Evolutionary conservation across 441 rosid genomes (phyloP).

Genomic region (Pelargonium citronellum): DNA sequence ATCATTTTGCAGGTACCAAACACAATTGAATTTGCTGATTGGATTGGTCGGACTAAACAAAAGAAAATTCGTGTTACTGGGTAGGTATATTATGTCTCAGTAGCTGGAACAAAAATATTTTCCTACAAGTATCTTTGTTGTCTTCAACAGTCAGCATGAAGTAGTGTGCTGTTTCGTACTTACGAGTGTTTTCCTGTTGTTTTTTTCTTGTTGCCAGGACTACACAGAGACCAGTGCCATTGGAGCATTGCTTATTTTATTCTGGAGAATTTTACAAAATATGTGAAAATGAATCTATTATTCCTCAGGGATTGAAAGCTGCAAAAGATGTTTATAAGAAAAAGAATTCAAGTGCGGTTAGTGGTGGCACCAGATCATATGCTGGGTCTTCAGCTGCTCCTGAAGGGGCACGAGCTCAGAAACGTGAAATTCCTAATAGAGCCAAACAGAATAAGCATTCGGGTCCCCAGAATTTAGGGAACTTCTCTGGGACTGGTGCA

Average conservation of each 20-base stretch:
- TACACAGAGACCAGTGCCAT: conserved; percentile 87
- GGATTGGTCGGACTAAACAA: conserved; percentile 97
- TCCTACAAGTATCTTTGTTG: background rate
- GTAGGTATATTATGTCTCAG: conserved; percentile 37
- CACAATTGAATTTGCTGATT: conserved; percentile 89
- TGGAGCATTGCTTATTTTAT: conserved; percentile 89
- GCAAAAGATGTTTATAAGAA: conserved; percentile 72
- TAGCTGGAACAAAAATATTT: conserved; percentile 16
- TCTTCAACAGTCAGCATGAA: background rate
- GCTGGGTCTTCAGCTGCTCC: conserved; percentile 48
- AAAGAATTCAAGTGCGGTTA: conserved; percentile 47
- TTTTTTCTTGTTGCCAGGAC: conserved; percentile 49
- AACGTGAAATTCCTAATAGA: conserved; percentile 53
- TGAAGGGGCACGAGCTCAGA: conserved; percentile 58
- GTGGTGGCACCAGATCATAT: conserved; percentile 37
- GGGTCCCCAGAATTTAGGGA: conserved; percentile 45
- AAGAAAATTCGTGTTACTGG: conserved; percentile 90
- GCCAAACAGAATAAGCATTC: conserved; percentile 76
- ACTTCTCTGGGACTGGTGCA: conserved; percentile 33
- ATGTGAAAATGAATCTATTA: conserved; percentile 66
- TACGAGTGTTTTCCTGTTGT: conserved; percentile 1
- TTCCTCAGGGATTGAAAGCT: conserved; percentile 66
- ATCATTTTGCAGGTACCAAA: conserved; percentile 70
- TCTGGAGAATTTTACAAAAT: conserved; percentile 82
- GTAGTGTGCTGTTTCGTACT: conserved; percentile 1